Evolutionary conservation across 176 grass and related monocot genomes (phyloP).

Genomic region (Canna indica): DNA sequence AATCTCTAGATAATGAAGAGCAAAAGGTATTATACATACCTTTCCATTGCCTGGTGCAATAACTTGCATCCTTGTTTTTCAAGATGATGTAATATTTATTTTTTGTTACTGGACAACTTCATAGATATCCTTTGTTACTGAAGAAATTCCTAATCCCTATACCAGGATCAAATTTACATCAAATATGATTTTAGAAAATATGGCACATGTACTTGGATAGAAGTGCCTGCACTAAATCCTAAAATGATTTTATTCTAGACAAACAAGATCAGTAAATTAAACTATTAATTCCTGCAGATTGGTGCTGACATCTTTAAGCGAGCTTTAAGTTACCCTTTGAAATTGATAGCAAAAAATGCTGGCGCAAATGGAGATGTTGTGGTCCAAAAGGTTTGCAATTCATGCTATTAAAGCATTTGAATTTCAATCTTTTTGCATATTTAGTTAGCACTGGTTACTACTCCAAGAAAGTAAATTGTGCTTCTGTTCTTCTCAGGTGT

Average conservation of each 20-base stretch:
- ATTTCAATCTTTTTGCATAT: background rate
- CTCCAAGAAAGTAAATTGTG: background rate
- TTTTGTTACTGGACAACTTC: too few species aligned
- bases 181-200: too few species aligned
- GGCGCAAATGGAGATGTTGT: constrained; percentile 69
- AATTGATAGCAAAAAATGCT: constrained; percentile 75
- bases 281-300: constrained; percentile 52
- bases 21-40: constrained; percentile 43
- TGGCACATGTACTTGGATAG: background rate
- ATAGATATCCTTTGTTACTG: too few species aligned
- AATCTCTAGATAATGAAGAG: constrained; percentile 67
- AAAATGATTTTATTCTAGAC: background rate
- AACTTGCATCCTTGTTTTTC: too few species aligned
- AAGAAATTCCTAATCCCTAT: background rate
- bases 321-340: constrained; percentile 69
- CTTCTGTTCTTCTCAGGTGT: constrained; percentile 37
- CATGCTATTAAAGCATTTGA: background rate
- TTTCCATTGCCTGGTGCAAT: background rate
- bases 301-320: constrained; percentile 94
- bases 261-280: constrained; percentile 3
- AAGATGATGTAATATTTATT: too few species aligned
- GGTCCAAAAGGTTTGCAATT: constrained; percentile 41
- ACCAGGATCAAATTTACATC: too few species aligned
- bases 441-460: background rate
- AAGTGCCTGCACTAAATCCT: background rate